Percentiles rank a stretch among this genome's conserved stretches.
These are phyloP conservation scores for Oehlia diaphana DNA, from an alignment of 192 early-diverging fungal genomes.

Conservation along the genomic window DNA sequence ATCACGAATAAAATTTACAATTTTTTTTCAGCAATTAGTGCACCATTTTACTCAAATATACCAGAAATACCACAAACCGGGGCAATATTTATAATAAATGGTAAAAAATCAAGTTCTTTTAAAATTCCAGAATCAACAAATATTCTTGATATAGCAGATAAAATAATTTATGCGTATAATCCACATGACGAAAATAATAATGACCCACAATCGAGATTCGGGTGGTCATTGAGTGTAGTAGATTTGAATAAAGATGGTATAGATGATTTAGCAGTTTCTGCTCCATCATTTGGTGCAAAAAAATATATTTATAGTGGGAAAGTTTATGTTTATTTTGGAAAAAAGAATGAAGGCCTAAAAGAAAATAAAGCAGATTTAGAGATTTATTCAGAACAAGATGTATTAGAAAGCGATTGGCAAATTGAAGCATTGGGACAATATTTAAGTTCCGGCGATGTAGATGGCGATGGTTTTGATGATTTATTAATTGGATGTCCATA, in stretches of 20 bases:
- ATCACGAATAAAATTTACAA: not conserved
- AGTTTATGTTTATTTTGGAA: slow-evolving; percentile 71
- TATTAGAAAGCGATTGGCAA: not conserved
- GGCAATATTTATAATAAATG: slow-evolving; percentile 57
- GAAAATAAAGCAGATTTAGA: not conserved
- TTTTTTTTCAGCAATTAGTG: slow-evolving; percentile 46
- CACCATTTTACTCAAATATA: slow-evolving; percentile 52
- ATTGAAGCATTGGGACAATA: slow-evolving; percentile 38
- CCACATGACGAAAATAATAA: not conserved
- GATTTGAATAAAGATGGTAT: slow-evolving; percentile 87
- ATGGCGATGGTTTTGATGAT: slow-evolving; percentile 60
- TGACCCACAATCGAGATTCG: slow-evolving; percentile 60
- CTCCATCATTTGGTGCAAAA: slow-evolving; percentile 48
- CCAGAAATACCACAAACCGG: slow-evolving; percentile 45
- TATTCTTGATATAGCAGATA: slow-evolving; percentile 45
- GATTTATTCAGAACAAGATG: not conserved
- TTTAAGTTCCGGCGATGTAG: slow-evolving; percentile 56
- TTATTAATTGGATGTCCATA: slow-evolving; percentile 66
- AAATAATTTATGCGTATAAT: slow-evolving; percentile 23
- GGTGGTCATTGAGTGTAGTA: slow-evolving; percentile 70
- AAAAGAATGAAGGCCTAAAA: not conserved
- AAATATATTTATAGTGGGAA: slow-evolving; percentile 46
- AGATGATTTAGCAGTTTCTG: slow-evolving; percentile 80
- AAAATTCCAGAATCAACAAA: slow-evolving; percentile 37
- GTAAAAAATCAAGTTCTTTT: slow-evolving; percentile 12